Base-by-base conservation (phyloP, 495 filamentous ascomycete species). In the Copromyces sp. region DNA sequence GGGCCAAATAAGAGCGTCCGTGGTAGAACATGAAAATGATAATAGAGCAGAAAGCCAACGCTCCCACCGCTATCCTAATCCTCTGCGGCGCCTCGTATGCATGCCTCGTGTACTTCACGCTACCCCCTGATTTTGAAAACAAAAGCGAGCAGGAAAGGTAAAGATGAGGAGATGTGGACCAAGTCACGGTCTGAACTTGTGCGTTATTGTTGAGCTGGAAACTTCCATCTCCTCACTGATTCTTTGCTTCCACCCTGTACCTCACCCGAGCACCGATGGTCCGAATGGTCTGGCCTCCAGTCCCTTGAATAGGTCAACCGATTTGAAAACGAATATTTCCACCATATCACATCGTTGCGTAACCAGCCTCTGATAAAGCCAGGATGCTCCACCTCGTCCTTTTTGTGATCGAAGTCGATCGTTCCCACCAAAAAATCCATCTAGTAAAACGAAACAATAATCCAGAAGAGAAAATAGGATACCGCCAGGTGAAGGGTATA, bases 41-140 rank as follows among this genome's bases (percentile, higher is more conserved):
- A 65, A 65, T 35, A 65, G 16, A 35, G 29, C 32, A 40, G n/a
- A 39, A 39, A 32, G 39, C 12, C 42, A 39, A 41, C 72, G 38
- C 40, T 39, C 20, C 17, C 39, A 9, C 69, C 69, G 24, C 6
- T 2, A 65, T 17, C 29, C 53, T 65, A 9, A 32, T 65, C 12
- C 6, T 24, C 29, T 65, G 53, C 14, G 53, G 35, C 53, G 32
- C 53, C 53, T 17, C 53, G 11, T 65, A 65, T 65, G 70, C 61
- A 74, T 72, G 70, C 41, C 37, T 74, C 73, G 73, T 74, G 41
- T 74, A 38, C 32, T 74, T 72, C 73, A 69, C 72, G 71, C 42
- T 59, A 14, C 40, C 17, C 11, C 40, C 20, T 16, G 20, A 65
- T 37, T 39, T n/a, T 39, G 9, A 40, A 61, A 65, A 41, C 20